These are phyloP conservation scores for Thymus quinquecostatus DNA, from an alignment of 257 asterid species.

Conservation along the genomic window DNA sequence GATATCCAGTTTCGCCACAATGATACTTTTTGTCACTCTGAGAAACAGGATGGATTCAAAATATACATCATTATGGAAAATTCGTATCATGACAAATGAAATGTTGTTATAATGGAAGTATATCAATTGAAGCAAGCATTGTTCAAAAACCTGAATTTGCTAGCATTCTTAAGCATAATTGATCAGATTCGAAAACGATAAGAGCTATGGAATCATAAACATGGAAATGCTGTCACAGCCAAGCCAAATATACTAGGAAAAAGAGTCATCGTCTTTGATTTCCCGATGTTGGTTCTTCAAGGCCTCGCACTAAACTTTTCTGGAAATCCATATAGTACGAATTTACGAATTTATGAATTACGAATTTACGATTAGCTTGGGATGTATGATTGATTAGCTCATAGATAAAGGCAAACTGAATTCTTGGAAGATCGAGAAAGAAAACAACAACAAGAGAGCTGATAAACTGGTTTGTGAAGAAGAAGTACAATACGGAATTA, in stretches of 20 bases:
- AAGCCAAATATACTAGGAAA: conserved; percentile 6
- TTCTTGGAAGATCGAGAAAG: not conserved
- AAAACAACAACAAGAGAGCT: not conserved
- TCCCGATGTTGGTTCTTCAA: not conserved
- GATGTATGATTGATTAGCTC: not conserved
- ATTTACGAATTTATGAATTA: no score
- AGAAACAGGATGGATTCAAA: conserved; percentile 26
- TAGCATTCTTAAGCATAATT: conserved; percentile 10
- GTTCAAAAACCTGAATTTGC: conserved; percentile 8
- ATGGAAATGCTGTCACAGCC: conserved; percentile 7
- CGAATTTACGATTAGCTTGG: no score
- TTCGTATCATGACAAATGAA: not conserved
- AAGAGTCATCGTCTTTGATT: not conserved
- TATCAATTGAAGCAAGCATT: conserved; percentile 6
- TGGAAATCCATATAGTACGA: not conserved
- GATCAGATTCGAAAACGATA: not conserved
- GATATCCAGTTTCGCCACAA: conserved; percentile 96
- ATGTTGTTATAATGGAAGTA: not conserved
- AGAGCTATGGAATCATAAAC: conserved; percentile 14
- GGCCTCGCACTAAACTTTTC: not conserved
- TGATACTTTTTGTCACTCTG: conserved; percentile 81
- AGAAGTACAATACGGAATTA: conserved; percentile 6
- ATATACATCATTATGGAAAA: conserved; percentile 1
- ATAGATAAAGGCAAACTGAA: conserved; percentile 6
- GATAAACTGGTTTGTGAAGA: not conserved